Base-by-base conservation (phyloP, 1,284 basidiomycete genomes). In the Cutaneotrichosporon spelunceum region DNA sequence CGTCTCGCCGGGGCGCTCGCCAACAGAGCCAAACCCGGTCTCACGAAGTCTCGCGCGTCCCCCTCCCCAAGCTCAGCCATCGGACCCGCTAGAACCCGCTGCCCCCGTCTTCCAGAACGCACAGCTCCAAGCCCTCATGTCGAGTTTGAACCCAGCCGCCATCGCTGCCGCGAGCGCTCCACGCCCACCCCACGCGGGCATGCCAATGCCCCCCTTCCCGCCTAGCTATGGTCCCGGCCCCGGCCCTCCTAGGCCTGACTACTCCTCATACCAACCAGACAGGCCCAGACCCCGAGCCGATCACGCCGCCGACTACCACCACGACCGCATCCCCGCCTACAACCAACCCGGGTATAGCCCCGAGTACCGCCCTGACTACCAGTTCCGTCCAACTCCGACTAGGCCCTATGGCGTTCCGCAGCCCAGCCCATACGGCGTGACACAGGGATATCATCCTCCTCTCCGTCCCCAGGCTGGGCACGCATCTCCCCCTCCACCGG, bases 91-190 rank as follows among this genome's bases (percentile, higher is more conserved):
- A 64, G 66, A 29, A 50, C 34, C 56, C 4, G 39, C 48, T 5
- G 48, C 67, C 11, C 61, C 68, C 3, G 65, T 78, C 23, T 66
- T 74, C 1, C 76, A 79, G 36, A 72, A 72, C 55, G 74, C 67
- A 3, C 61, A 74, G 50, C 65, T 78, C 1, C 69, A 73, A 65
- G 72, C 70, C 10, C 68, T 78, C 30, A 70, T 78, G 70, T 68
- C 71, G 26, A 72, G 63, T 57, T 68, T 78, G 3, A 71, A 76
- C 57, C 72, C 74, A 1, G 52, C 62, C 4, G 66, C 69, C 4
- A 50, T 73, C 36, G 62, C 62, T 1, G 49, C 52, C 4, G 52
- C 52, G 13, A 26, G 21, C n/a, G 50, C n/a, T 30, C 33, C 52
- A 4, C 52, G 10, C 30, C 50, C 50, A 13, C 50, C 29, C 7